phyloP scores from a whole-genome alignment of 2,329 filamentous ascomycete species.

The Cladosporium sphaerospermum region DNA sequence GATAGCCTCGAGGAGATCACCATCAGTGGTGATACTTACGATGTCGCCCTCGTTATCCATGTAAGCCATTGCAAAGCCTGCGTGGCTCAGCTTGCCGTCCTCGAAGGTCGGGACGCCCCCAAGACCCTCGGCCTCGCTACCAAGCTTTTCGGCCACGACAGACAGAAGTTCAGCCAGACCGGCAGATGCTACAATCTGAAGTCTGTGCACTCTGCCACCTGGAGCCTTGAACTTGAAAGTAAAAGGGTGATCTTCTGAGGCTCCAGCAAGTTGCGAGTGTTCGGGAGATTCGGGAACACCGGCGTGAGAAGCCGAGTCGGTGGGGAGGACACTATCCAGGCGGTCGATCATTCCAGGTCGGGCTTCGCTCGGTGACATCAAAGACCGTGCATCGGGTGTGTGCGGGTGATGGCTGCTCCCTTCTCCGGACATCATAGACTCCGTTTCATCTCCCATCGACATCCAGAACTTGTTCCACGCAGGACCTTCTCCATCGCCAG shows the following conservation, averaged over 20 bases:
- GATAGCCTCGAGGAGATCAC: conserved; percentile 87
- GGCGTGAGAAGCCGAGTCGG: conserved; percentile 90
- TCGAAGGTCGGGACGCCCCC: conserved; percentile 74
- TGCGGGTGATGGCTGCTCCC: conserved; percentile 65
- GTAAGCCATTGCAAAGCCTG: conserved; percentile 89
- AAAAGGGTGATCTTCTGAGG: conserved; percentile 68
- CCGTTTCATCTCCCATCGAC: conserved; percentile 86
- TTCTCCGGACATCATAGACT: conserved; percentile 92
- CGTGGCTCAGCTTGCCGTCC: conserved; percentile 67
- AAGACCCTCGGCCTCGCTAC: conserved; percentile 72
- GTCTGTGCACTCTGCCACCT: conserved; percentile 83
- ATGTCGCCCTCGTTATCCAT: conserved; percentile 95
- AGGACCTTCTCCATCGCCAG: conserved; percentile 81
- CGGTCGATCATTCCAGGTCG: conserved; percentile 56
- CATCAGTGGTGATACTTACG: conserved; percentile 92
- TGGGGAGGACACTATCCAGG: conserved; percentile 80
- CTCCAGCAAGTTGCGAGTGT: conserved; percentile 57
- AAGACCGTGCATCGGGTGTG: conserved; percentile 62
- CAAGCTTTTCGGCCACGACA: conserved; percentile 77
- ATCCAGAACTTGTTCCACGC: conserved; percentile 99
- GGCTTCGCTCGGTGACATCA: conserved; percentile 72
- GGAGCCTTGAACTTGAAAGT: conserved; percentile 99
- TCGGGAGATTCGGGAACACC: conserved; percentile 68
- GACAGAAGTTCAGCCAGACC: conserved; percentile 74
- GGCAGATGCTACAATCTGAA: conserved; percentile 75